Base-by-base conservation (phyloP, 495 filamentous ascomycete species). In the Aspergillus funiculosus region DNA sequence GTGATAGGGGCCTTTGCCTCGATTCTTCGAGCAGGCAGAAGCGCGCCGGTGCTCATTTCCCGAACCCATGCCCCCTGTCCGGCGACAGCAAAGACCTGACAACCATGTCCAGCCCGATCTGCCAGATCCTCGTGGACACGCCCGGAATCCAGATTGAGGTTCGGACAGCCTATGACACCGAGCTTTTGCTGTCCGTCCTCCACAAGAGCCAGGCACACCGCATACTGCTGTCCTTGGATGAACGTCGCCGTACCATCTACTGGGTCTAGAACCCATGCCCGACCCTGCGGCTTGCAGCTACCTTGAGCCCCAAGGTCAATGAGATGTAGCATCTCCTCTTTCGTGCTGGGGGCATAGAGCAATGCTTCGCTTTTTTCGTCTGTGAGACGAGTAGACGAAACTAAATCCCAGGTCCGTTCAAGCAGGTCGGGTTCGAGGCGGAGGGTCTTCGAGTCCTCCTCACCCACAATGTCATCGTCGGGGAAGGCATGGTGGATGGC, bases 241-340 rank as follows among this genome's bases (percentile, higher is more conserved):
- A 81, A 87, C 2, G 79, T 81, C 27, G 75, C 76, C 0, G 83
- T 87, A 18, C 83, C 83, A 48, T 87, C 83, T 34, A 87, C 82
- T 0, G 83, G 83, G 55, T 87, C 83, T 25, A 87, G 73, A 3
- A 83, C 77, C 82, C 82, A 87, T 1, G 75, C 64, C 3, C 74
- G 58, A 2, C 66, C 60, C 1, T 64, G 61, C 0, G 52, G 54
- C 1, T 60, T 55, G 11, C 69, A 67, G 7, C 57, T 60, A 2
- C 71, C 74, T 31, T 62, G 61, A 1, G 73, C 73, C 22, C 81
- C 81, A 34, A 75, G 63, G 56, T 86, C 82, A 52, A 87, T 83
- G 39, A 78, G 52, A 11, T 73, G 51, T 26, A 83, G 75, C 68
- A 86, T 74, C 44, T 78, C 70, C 22, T 80, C 74, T 10, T 64